Evolutionary conservation across 2,329 filamentous ascomycete species (phyloP).

Genomic region (Myriangium duriaei): DNA sequence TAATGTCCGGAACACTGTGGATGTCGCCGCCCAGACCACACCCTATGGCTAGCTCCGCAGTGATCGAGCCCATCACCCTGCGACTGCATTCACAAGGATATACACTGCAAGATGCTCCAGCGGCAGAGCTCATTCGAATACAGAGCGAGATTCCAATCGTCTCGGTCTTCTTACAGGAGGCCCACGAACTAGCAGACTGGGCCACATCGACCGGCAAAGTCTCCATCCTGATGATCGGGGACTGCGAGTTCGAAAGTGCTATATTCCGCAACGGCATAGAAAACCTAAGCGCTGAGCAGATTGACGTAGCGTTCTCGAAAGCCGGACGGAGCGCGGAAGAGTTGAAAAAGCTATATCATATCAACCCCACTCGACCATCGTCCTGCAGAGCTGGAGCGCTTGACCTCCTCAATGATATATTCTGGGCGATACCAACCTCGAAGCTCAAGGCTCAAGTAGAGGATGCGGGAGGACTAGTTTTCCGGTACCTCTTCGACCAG

Average conservation of each 20-base stretch:
- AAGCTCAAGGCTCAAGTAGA: constrained; percentile 12
- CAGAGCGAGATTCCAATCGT: constrained; percentile 26
- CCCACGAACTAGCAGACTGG: constrained; percentile 27
- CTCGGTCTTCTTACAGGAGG: constrained; percentile 32
- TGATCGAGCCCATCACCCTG: constrained; percentile 20
- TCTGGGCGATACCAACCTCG: constrained; percentile 21
- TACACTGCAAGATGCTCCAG: constrained; percentile 21
- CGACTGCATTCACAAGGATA: constrained; percentile 13
- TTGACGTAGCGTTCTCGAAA: constrained; percentile 25
- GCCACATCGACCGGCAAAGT: constrained; percentile 22
- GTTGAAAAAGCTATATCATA: constrained; percentile 30
- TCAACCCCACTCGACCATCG: constrained; percentile 28
- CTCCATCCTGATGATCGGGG: constrained; percentile 30
- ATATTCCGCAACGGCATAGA: constrained; percentile 35
- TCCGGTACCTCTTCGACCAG: constrained; percentile 33
- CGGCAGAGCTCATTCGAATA: constrained; percentile 23
- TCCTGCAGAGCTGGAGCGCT: constrained; percentile 30
- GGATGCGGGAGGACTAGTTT: constrained; percentile 20
- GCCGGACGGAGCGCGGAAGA: constrained; percentile 20
- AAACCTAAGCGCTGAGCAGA: constrained; percentile 21
- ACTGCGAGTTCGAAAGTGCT: constrained; percentile 31
- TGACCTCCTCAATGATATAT: constrained; percentile 26
- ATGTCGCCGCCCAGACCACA: constrained; percentile 31
- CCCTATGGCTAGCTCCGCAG: constrained; percentile 18
- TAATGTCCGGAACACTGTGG: constrained; percentile 32